Percentiles rank a stretch among this genome's conserved stretches.
phyloP scores from a whole-genome alignment of 1,139 yeast species.

The Candida tetrigidarum region DNA sequence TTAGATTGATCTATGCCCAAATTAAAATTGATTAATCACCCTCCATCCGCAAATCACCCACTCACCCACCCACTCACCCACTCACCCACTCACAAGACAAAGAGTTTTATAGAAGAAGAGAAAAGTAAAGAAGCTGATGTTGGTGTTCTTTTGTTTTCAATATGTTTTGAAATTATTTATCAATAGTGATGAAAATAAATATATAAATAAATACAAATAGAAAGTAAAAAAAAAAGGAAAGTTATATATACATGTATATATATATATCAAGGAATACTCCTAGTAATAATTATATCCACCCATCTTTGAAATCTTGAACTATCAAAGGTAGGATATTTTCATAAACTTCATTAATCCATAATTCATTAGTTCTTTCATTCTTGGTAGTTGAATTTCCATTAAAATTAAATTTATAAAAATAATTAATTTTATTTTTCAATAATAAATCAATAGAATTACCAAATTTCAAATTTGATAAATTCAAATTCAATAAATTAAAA shows the following conservation, averaged over 20 bases:
- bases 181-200: not conserved
- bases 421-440: constrained; percentile 30
- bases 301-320: constrained; percentile 38
- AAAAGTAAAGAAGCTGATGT: not conserved
- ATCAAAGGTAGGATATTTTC: constrained; percentile 32
- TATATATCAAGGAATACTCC: too few species aligned
- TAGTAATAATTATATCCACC: constrained; percentile 41
- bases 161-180: not conserved
- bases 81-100: too few species aligned
- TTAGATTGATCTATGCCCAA: constrained; percentile 78
- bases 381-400: constrained; percentile 12
- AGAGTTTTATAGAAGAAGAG: not conserved
- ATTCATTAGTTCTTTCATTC: constrained; percentile 13
- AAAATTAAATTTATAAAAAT: constrained; percentile 32
- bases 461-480: constrained; percentile 22
- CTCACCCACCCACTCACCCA: too few species aligned
- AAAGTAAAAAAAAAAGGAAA: not conserved
- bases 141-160: not conserved
- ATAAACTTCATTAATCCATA: constrained; percentile 35
- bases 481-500: constrained; percentile 37
- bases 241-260: not conserved
- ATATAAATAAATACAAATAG: constrained; percentile 1
- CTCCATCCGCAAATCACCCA: too few species aligned
- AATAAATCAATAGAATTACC: constrained; percentile 29
- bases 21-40: constrained; percentile 78